These are phyloP conservation scores for Myxozyma mucilagina DNA, from an alignment of 805 yeast species.

Conservation along the genomic window DNA sequence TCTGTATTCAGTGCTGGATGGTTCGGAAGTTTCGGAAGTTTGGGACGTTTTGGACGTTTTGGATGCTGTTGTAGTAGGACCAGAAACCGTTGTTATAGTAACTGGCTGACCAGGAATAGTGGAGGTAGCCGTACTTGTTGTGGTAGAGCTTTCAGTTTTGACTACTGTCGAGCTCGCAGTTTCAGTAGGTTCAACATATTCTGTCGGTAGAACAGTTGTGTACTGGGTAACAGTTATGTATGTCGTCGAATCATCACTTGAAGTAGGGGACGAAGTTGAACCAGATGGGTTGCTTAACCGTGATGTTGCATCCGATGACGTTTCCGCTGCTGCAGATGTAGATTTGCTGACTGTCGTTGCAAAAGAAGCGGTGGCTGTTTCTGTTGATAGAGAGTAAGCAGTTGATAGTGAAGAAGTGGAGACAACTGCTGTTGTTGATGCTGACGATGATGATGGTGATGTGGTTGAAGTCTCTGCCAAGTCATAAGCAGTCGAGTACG, in stretches of 20 bases:
- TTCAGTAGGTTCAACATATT: background rate
- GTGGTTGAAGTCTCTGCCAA: no score
- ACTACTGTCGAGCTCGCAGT: background rate
- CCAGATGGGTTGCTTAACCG: no score
- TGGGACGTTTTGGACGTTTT: background rate
- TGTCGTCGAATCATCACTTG: constrained; percentile 1
- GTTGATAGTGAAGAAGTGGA: no score
- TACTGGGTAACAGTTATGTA: constrained; percentile 11
- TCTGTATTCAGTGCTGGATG: background rate
- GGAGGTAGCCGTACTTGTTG: background rate
- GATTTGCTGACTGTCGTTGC: background rate
- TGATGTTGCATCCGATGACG: no score
- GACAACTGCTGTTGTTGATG: no score
- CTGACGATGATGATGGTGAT: no score
- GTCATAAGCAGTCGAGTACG: no score
- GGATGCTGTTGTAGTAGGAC: constrained; percentile 3
- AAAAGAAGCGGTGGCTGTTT: background rate
- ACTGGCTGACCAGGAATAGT: background rate
- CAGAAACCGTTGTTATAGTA: background rate
- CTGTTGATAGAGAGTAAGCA: no score
- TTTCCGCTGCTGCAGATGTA: background rate
- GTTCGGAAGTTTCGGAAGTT: background rate
- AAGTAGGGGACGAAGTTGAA: background rate
- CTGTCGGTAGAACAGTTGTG: constrained; percentile 9
- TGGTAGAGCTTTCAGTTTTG: background rate